Percentiles rank a stretch among this genome's conserved stretches.
phyloP scores from a whole-genome alignment of 1,139 yeast species.

The Magnusiomyces ingens region DNA sequence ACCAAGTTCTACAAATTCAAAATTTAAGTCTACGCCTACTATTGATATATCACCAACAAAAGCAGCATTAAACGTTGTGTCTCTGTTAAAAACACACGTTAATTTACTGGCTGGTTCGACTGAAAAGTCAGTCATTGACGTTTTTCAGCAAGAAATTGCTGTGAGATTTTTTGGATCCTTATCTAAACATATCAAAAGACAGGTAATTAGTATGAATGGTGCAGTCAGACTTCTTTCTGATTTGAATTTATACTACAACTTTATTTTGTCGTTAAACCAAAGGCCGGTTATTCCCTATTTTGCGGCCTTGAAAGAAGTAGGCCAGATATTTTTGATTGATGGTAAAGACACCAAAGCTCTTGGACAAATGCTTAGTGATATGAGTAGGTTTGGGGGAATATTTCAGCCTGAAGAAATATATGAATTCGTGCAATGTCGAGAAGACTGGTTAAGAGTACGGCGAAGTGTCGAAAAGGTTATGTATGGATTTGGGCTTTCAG shows the following conservation, averaged over 20 bases:
- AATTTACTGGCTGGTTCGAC: slow-evolving; percentile 73
- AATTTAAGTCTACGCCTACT: neutral
- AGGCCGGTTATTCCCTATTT: slow-evolving; percentile 68
- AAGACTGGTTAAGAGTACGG: slow-evolving; percentile 76
- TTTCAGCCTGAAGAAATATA: slow-evolving; percentile 89
- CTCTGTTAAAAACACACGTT: slow-evolving; percentile 65
- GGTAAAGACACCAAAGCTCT: slow-evolving; percentile 64
- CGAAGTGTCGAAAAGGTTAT: slow-evolving; percentile 87
- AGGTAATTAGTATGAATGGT: slow-evolving; percentile 60
- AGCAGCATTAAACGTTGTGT: slow-evolving; percentile 60
- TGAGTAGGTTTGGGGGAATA: slow-evolving; percentile 81
- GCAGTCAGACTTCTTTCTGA: slow-evolving; percentile 58
- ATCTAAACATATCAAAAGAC: slow-evolving; percentile 64
- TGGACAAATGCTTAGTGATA: slow-evolving; percentile 76
- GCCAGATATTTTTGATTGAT: slow-evolving; percentile 73
- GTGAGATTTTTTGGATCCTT: slow-evolving; percentile 73
- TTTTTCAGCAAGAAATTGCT: slow-evolving; percentile 90
- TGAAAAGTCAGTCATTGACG: slow-evolving; percentile 81
- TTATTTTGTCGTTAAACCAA: slow-evolving; percentile 58
- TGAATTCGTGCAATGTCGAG: slow-evolving; percentile 81
- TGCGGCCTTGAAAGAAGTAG: slow-evolving; percentile 75
- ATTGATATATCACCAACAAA: slow-evolving; percentile 54
- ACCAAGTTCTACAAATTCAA: neutral
- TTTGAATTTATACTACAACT: slow-evolving; percentile 68
- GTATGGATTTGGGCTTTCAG: slow-evolving; percentile 72